A percentile compares a stretch with the other conserved stretches of the same genome.
These are phyloP conservation scores for Olyra latifolia DNA, from an alignment of 176 grass and related monocot genomes.

Conservation along the genomic window DNA sequence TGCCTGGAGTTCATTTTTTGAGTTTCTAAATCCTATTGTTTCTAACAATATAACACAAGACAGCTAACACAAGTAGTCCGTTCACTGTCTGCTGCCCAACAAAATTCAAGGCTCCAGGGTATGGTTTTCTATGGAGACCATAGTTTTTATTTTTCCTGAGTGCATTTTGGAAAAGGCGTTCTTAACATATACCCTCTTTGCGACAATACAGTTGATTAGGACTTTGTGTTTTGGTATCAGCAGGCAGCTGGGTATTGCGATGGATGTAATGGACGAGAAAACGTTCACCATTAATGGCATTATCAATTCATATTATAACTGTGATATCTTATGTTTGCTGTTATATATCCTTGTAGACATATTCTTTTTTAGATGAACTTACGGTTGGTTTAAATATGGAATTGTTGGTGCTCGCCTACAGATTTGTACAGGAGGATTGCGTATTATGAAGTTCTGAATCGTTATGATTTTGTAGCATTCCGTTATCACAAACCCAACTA, in stretches of 20 bases:
- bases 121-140: background rate
- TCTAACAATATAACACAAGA: background rate
- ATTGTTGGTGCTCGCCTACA: background rate
- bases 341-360: background rate
- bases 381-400: background rate
- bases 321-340: background rate
- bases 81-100: conserved; percentile 5
- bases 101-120: background rate
- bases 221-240: background rate
- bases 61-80: background rate
- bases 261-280: background rate
- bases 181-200: background rate
- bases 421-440: background rate
- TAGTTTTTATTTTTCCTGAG: background rate
- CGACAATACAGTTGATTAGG: background rate
- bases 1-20: conserved; percentile 6
- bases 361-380: background rate
- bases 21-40: conserved; percentile 1
- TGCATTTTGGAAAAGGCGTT: background rate
- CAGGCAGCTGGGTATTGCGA: conserved; percentile 8
- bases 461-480: no score
- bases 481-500: no score
- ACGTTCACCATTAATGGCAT: background rate
- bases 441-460: no score
- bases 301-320: background rate